Conservation (phyloP, 257 asterid genomes). For the Cruciata laevipes region DNA sequence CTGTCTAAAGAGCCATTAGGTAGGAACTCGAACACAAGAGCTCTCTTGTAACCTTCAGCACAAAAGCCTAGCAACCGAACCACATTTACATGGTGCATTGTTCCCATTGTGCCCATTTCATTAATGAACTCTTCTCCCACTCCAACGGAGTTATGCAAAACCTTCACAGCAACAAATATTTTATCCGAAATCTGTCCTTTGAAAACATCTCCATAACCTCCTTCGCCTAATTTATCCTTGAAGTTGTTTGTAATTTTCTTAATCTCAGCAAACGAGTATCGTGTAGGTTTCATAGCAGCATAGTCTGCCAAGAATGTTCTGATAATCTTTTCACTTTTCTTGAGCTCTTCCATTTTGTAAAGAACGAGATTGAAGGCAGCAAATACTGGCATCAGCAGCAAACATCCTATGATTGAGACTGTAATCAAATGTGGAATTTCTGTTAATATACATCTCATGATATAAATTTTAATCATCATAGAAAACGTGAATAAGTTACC, state of each 20-base stretch:
- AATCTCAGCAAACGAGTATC: conserved; percentile 1
- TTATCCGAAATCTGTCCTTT: not conserved
- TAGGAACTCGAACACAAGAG: not conserved
- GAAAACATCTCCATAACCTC: conserved; percentile 31
- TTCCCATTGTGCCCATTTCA: conserved; percentile 20
- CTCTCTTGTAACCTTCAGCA: not conserved
- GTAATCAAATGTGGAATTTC: not conserved
- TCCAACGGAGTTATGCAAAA: not conserved
- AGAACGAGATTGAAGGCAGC: not conserved
- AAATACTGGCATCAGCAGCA: not conserved
- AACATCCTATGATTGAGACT: conserved; percentile 1
- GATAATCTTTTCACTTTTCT: not conserved
- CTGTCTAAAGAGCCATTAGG: conserved; percentile 30
- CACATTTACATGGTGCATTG: not conserved
- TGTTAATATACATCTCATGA: not conserved
- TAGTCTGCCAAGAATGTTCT: not conserved
- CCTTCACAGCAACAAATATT: not conserved
- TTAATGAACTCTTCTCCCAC: conserved; percentile 3
- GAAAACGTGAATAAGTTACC: not conserved
- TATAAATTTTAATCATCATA: not conserved
- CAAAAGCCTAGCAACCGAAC: not conserved
- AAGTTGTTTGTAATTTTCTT: conserved; percentile 3
- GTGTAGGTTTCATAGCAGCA: not conserved
- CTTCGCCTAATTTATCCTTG: conserved; percentile 34
- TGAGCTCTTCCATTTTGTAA: not conserved